Evolutionary conservation across 129 eudicot species (phyloP).

Genomic region (Chrysanthemum lavandulifolium): DNA sequence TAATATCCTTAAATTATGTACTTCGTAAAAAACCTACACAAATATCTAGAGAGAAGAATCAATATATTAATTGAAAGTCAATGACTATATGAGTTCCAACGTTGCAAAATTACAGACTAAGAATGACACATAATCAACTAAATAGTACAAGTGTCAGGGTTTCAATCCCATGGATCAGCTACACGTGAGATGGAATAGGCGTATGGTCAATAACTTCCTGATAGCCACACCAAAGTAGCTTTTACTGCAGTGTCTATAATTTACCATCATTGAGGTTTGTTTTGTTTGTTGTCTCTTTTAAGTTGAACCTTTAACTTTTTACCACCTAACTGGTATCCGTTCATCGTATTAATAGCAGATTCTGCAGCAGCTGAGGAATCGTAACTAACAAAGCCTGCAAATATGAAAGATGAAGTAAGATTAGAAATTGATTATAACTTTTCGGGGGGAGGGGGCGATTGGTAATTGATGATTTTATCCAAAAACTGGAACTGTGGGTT

Average conservation of each 20-base stretch:
- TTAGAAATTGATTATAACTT: no score
- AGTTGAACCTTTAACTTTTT: constrained; percentile 94
- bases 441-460: no score
- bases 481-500: no score
- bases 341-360: constrained; percentile 80
- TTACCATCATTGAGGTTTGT: constrained; percentile 48
- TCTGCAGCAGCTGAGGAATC: constrained; percentile 78
- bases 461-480: no score
- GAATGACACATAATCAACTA: constrained; percentile 44
- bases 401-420: background rate
- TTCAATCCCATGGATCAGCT: constrained; percentile 28
- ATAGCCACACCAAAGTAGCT: constrained; percentile 16
- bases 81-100: constrained; percentile 48
- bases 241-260: constrained; percentile 14
- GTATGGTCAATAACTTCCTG: constrained; percentile 26
- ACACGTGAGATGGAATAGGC: constrained; percentile 29
- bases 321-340: constrained; percentile 86
- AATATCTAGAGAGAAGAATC: constrained; percentile 52
- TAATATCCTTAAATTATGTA: background rate
- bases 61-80: constrained; percentile 73
- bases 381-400: constrained; percentile 90
- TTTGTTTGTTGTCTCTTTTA: constrained; percentile 83
- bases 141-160: constrained; percentile 62
- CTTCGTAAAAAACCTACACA: constrained; percentile 27
- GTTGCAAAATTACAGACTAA: constrained; percentile 60